Base-by-base conservation (phyloP, 1,139 yeast species). In the Geotrichum bryndzae region DNA sequence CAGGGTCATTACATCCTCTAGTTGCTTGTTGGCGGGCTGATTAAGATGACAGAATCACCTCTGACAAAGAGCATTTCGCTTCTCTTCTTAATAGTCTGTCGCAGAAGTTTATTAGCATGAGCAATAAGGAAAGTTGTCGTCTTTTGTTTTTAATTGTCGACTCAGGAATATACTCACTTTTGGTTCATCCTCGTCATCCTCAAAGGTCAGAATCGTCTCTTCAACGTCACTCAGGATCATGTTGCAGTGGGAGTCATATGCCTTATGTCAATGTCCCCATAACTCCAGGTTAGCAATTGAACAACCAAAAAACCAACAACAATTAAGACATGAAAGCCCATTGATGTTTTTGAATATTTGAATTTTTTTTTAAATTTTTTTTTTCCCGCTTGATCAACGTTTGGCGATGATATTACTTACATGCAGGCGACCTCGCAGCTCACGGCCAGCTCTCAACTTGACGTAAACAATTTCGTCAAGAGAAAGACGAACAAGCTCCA, bases 241-340 rank as follows among this genome's bases (percentile, higher is more conserved):
- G 74, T 95, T 94, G 76, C 98, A 94, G 76, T 94, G 98, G 57
- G 96, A 88, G 75, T 94, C 98, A 75, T 90, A 94, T 1, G 97
- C 97, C 81, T 79, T 62, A 27, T 51, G 23, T 46, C 27, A 5
- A 27, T 27, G 3, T 27, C 31, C 31, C 31, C 31, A 27, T 27
- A 1, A 27, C 27, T 27, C 23, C 5, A 18, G 33, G 51, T 22
- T 33, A 52, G 18, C 52, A 51, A 45, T 52, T 61, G 52, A 46
- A 56, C 63, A 7, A 57, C 18, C 56, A 45, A 64, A 63, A 51
- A 25, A 23, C 31, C 13, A 56, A 51, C 18, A 18, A 18, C 18
- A 18, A 18, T 18, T 18, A 18, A 18, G 18, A 18, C 18, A 18
- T 18, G 18, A 18, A 18, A 18, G 18, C 18, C 18, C 18, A 18